Base-by-base conservation (phyloP, 2,329 filamentous ascomycete species). In the Cercospora zeae-maydis region DNA sequence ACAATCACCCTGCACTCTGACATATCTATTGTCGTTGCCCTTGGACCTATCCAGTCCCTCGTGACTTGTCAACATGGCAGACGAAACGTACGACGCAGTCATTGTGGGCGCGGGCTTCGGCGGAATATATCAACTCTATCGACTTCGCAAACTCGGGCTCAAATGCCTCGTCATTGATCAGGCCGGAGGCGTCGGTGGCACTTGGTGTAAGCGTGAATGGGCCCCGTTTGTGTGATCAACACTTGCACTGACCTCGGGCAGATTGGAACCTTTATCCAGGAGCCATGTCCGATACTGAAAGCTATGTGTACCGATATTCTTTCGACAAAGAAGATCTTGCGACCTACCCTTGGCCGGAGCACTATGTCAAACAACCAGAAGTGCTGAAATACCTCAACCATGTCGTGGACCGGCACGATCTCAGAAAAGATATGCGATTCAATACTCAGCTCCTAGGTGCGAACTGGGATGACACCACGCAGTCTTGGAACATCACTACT, bases 301-400 rank as follows among this genome's bases (percentile, higher is more conserved):
- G 67, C 60, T 72, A 66, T 59, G 66, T 72, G 34, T 70, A 73
- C 55, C 69, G 71, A 53, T 76, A 65, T 61, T 74, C 72, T n/a
- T 76, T 68, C 71, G 74, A 77, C 58, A 65, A 69, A 27, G 73
- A 77, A 27, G 71, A 73, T 33, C 63, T 77, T 2, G n/a, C 65
- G 14, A 73, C 33, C 1, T 77, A 75, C 66, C 72, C 73, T 3
- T 78, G 77, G 76, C 69, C 69, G 8, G 69, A 76, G 8, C 68
- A 73, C 9, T 80, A 82, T 63, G 78, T 77, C 0, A 76, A 79
- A 65, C 75, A 79, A 2, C 80, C 80, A 0, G 75, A 81, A 19
- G 66, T 68, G 1, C 58, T 68, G 19, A 61, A 42, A 13, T 68
- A 68, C 53, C 58, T 68, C n/a, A 63, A 62, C 31, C 66, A 68